Conservation (phyloP, 2,329 filamentous ascomycete species). For the Aspergillus transmontanensis region DNA sequence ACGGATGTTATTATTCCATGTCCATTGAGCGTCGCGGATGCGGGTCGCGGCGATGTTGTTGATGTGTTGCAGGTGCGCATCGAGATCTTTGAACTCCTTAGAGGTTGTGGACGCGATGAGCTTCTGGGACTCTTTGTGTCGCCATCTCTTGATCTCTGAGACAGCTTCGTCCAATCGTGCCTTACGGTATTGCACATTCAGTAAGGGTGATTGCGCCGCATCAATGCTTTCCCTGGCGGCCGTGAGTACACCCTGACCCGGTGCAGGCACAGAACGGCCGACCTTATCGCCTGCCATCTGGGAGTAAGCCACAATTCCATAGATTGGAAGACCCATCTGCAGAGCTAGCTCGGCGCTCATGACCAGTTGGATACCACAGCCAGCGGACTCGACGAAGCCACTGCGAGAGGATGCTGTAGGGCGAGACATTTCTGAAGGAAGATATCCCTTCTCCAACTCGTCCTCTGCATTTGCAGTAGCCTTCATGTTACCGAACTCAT, state of each 20-base stretch:
- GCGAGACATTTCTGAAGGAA: conserved; percentile 95
- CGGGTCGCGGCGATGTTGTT: not conserved
- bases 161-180: conserved; percentile 92
- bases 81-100: conserved; percentile 68
- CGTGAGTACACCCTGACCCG: conserved; percentile 94
- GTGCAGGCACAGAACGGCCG: conserved; percentile 94
- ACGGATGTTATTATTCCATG: conserved; percentile 98
- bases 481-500: conserved; percentile 99
- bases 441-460: conserved; percentile 92
- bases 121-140: conserved; percentile 90
- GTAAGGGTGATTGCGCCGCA: conserved; percentile 91
- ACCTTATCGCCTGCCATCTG: conserved; percentile 99
- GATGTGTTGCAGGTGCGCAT: conserved; percentile 61
- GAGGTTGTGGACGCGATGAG: conserved; percentile 53
- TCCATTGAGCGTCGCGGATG: conserved; percentile 66
- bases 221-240: conserved; percentile 87
- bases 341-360: conserved; percentile 96
- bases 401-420: conserved; percentile 95
- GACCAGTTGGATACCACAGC: conserved; percentile 95
- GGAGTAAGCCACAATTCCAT: conserved; percentile 89
- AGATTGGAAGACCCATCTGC: conserved; percentile 98
- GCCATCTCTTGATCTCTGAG: conserved; percentile 94
- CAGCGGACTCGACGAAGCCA: conserved; percentile 99
- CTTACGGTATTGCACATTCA: conserved; percentile 96
- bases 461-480: conserved; percentile 97